phyloP scores from a whole-genome alignment of 129 eudicot genomes.

The Escallonia rubra region DNA sequence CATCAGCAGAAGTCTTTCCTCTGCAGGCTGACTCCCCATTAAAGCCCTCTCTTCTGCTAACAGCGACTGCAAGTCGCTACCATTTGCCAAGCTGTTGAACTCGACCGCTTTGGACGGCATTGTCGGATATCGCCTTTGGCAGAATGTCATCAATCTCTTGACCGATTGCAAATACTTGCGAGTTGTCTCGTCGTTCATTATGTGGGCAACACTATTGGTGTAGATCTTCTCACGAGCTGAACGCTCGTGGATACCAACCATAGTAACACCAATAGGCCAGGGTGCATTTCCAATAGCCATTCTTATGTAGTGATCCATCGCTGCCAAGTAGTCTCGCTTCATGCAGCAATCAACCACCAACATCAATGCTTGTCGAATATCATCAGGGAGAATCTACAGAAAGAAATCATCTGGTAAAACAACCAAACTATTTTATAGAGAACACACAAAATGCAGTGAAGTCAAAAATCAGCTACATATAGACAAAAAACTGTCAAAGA shows the following conservation, averaged over 20 bases:
- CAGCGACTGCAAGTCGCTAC: slow-evolving; percentile 54
- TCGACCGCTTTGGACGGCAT: slow-evolving; percentile 65
- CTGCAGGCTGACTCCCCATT: slow-evolving; percentile 37
- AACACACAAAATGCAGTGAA: too few relatives aligned
- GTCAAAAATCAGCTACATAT: too few relatives aligned
- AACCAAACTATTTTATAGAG: too few relatives aligned
- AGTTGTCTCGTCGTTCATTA: slow-evolving; percentile 98
- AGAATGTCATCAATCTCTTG: slow-evolving; percentile 88
- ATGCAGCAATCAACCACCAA: slow-evolving; percentile 74
- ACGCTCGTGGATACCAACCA: slow-evolving; percentile 99
- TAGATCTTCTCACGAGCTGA: slow-evolving; percentile 97
- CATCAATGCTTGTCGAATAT: slow-evolving; percentile 72
- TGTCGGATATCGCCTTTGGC: slow-evolving; percentile 95
- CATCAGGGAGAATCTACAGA: slow-evolving; percentile 75
- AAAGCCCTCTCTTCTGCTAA: slow-evolving; percentile 30
- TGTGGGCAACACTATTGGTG: slow-evolving; percentile 99
- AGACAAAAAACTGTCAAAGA: too few relatives aligned
- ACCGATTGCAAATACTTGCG: slow-evolving; percentile 90
- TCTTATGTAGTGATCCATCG: slow-evolving; percentile 89
- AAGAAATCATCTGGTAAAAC: not conserved
- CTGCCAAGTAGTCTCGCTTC: slow-evolving; percentile 83
- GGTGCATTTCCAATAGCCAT: slow-evolving; percentile 98
- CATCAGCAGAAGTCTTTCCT: not conserved
- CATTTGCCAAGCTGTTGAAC: slow-evolving; percentile 68
- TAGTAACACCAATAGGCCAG: slow-evolving; percentile 99